Base-by-base conservation (phyloP, 352 stramenopile species). In the Plasmopara muralis region DNA sequence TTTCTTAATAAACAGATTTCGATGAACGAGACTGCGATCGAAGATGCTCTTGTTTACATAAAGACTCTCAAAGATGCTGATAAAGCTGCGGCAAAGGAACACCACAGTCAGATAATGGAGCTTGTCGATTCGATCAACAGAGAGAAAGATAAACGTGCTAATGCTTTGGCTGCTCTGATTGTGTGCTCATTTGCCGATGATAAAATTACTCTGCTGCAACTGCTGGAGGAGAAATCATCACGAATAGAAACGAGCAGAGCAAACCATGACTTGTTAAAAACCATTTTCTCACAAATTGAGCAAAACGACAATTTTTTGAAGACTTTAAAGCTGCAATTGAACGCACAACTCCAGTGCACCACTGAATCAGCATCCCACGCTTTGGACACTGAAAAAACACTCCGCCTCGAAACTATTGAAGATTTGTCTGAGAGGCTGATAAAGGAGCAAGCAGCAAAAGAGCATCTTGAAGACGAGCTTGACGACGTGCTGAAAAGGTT, bases 71-170 rank as follows among this genome's bases (percentile, higher is more conserved):
- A 61, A 52, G 34, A 57, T 28, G 47, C 55, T 5, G 56, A 63
- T 63, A 37, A 55, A 50, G 43, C 43, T 14, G 18, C 34, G 16
- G 57, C 51, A 6, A 49, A 25, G 28, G 57, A 64, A 35, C 57
- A 64, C 5, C 57, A 64, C 40, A 44, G 29, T 13, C 57, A 64
- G 12, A 38, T 64, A 20, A 64, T 60, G 57, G 57, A 64, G 57
- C 51, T 64, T 8, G 28, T 56, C 13, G 57, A 60, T 18, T 64
- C 52, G 5, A 64, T 64, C 20, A 64, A 64, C 28, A 51, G 54
- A 14, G 51, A 60, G 15, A 60, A 61, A 20, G 28, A 64, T 14
- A 61, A 31, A 3, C 57, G 57, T 44, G 35, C 33, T 30, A 35
- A 9, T n/a, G 52, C 57, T 16, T 33, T 64, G n/a, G 51, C 57